phyloP scores from a whole-genome alignment of 1,284 basidiomycete species.

The Cronartium ribicola region DNA sequence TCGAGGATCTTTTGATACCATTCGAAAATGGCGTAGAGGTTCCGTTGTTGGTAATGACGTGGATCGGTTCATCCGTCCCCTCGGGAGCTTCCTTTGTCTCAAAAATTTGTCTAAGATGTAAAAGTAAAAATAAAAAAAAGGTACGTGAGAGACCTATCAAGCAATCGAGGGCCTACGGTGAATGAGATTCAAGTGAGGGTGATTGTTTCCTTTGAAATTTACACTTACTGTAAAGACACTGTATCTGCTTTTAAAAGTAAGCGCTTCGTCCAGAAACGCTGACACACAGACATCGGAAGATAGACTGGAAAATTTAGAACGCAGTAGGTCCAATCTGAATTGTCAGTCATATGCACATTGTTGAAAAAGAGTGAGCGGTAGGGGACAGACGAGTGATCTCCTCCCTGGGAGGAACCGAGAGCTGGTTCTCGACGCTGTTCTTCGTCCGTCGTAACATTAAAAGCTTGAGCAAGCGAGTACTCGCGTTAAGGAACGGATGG shows the following conservation, averaged over 20 bases:
- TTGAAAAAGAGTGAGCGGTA: slow-evolving; percentile 48
- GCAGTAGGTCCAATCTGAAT: neutral
- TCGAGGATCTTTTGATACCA: slow-evolving; percentile 50
- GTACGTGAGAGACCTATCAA: too few relatives aligned
- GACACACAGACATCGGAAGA: slow-evolving; percentile 58
- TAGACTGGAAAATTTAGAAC: slow-evolving; percentile 40
- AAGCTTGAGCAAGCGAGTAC: slow-evolving; percentile 56
- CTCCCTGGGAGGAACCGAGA: slow-evolving; percentile 59
- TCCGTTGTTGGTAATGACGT: slow-evolving; percentile 52
- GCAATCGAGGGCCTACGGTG: too few relatives aligned
- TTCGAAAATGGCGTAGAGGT: slow-evolving; percentile 48
- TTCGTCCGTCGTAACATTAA: slow-evolving; percentile 65
- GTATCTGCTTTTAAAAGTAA: slow-evolving; percentile 58
- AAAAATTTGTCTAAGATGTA: slow-evolving; percentile 11
- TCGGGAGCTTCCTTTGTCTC: neutral
- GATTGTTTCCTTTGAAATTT: too few relatives aligned
- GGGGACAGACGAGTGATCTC: slow-evolving; percentile 58
- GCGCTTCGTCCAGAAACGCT: slow-evolving; percentile 63
- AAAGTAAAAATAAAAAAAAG: neutral
- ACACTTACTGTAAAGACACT: slow-evolving; percentile 10
- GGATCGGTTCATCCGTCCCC: neutral
- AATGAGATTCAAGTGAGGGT: too few relatives aligned
- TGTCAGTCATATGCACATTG: too few relatives aligned
- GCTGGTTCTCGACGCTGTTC: slow-evolving; percentile 54
- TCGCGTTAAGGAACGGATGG: slow-evolving; percentile 56